Conservation (phyloP, 345 rosid species). For the Trapa bicornis region DNA sequence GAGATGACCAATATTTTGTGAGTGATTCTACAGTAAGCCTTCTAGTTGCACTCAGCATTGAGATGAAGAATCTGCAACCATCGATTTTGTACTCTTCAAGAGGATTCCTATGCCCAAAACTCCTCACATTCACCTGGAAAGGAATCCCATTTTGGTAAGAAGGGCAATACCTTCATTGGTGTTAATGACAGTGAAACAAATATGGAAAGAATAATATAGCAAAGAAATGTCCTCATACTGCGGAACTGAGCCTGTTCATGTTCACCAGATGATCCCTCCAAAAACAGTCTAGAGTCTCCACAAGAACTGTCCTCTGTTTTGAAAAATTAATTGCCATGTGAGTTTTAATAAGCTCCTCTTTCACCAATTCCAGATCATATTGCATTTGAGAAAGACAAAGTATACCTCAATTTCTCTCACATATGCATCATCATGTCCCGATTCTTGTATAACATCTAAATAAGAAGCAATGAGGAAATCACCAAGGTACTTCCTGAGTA, state of each 20-base stretch:
- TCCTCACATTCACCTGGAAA: conserved; percentile 74
- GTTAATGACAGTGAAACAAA: background rate
- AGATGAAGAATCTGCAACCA: conserved; percentile 89
- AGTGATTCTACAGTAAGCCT: conserved; percentile 76
- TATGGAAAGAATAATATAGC: background rate
- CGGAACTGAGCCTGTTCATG: conserved; percentile 88
- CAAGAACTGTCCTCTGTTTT: conserved; percentile 71
- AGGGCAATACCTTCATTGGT: background rate
- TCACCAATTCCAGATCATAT: background rate
- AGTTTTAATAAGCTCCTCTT: background rate
- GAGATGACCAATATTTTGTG: conserved; percentile 74
- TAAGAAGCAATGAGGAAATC: conserved; percentile 77
- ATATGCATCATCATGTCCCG: conserved; percentile 64
- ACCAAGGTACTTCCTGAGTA: conserved; percentile 84
- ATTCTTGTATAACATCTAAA: conserved; percentile 48
- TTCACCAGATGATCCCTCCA: conserved; percentile 95
- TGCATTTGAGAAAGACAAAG: background rate
- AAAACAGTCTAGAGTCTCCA: conserved; percentile 73
- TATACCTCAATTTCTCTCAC: conserved; percentile 84
- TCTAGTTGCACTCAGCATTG: conserved; percentile 86
- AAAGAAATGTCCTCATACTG: conserved; percentile 32
- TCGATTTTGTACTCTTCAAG: conserved; percentile 97
- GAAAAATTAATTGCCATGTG: background rate
- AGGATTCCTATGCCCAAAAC: conserved; percentile 95
- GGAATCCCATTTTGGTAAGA: conserved; percentile 12